Conservation (phyloP, 495 filamentous ascomycete species). For the Trichocladium uniseriatum region DNA sequence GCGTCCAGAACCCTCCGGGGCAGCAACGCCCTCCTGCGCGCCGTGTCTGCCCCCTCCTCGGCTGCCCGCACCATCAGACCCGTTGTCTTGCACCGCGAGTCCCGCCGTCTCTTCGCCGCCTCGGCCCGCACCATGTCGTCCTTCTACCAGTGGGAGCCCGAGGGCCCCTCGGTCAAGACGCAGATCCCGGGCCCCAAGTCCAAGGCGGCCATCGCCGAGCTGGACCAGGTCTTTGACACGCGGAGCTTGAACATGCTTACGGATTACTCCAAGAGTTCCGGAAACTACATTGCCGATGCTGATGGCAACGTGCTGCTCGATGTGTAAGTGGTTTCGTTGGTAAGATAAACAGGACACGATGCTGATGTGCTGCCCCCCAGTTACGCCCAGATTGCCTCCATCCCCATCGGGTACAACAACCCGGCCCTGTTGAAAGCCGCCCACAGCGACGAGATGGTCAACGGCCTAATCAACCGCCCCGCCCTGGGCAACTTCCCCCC, state of each 20-base stretch:
- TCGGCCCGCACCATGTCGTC: slow-evolving; percentile 32
- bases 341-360: no score
- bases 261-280: slow-evolving; percentile 65
- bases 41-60: neutral
- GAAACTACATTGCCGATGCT: slow-evolving; percentile 76
- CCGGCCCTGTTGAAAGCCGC: slow-evolving; percentile 64
- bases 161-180: slow-evolving; percentile 61
- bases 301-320: slow-evolving; percentile 77
- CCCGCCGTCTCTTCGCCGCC: slow-evolving; percentile 20
- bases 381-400: slow-evolving; percentile 94
- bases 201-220: slow-evolving; percentile 47
- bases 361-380: slow-evolving; percentile 31
- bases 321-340: slow-evolving; percentile 69
- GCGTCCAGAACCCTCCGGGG: slow-evolving; percentile 9
- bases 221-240: slow-evolving; percentile 86
- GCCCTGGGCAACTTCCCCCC: slow-evolving; percentile 95
- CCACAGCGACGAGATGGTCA: slow-evolving; percentile 67
- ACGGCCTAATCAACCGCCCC: slow-evolving; percentile 82
- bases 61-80: neutral
- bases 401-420: slow-evolving; percentile 96
- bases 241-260: slow-evolving; percentile 88
- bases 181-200: slow-evolving; percentile 78
- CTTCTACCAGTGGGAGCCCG: slow-evolving; percentile 65
- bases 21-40: slow-evolving; percentile 9
- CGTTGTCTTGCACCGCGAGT: slow-evolving; percentile 3